These are phyloP conservation scores for Suillus subluteus DNA, from an alignment of 768 basidiomycete species.

Conservation along the genomic window DNA sequence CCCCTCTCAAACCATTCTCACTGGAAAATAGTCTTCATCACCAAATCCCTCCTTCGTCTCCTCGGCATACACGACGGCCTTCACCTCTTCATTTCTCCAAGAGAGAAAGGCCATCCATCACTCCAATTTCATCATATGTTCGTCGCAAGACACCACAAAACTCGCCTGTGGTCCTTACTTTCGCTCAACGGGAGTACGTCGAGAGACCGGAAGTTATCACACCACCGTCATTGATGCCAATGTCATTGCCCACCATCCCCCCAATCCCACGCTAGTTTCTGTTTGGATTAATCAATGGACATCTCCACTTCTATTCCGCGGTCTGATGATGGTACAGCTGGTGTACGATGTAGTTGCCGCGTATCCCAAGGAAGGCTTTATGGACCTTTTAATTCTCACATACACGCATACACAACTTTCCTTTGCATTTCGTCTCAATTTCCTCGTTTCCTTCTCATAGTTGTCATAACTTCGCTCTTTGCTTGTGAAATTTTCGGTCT, in stretches of 20 bases:
- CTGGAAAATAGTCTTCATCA: conserved; percentile 34
- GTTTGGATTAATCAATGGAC: not conserved
- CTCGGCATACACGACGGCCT: conserved; percentile 43
- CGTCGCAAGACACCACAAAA: conserved; percentile 78
- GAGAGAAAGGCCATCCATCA: conserved; percentile 63
- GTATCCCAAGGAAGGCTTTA: conserved; percentile 12
- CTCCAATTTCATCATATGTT: conserved; percentile 80
- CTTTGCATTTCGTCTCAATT: conserved; percentile 8
- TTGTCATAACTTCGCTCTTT: conserved; percentile 15
- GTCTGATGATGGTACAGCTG: conserved; percentile 7
- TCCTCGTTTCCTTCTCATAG: conserved; percentile 16
- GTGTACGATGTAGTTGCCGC: conserved; percentile 12
- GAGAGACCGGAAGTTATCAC: conserved; percentile 35
- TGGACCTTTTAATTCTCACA: conserved; percentile 14
- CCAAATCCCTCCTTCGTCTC: conserved; percentile 45
- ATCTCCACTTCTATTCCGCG: not conserved
- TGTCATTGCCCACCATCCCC: conserved; percentile 70
- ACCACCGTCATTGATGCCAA: conserved; percentile 37
- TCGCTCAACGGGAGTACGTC: conserved; percentile 42
- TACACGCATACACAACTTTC: conserved; percentile 6
- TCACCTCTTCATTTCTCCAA: conserved; percentile 50
- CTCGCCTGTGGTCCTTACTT: conserved; percentile 71
- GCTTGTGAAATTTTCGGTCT: conserved; percentile 24
- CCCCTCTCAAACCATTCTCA: conserved; percentile 20
- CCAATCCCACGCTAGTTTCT: conserved; percentile 24